Evolutionary conservation across 1,284 basidiomycete species (phyloP).

Genomic region (Rhodotorula sp.): DNA sequence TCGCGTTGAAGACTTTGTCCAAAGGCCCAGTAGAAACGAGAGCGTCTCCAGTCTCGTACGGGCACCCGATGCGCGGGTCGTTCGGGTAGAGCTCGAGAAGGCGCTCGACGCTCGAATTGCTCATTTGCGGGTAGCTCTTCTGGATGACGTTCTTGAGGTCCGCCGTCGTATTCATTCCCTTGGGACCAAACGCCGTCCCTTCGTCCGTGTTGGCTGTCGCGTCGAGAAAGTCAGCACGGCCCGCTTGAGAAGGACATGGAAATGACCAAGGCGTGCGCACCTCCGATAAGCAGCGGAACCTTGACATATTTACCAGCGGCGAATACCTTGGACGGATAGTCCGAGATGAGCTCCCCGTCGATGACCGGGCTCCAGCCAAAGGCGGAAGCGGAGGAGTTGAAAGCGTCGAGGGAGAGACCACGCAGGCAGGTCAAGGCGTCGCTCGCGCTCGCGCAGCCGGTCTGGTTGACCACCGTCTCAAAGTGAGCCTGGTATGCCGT

Average conservation of each 20-base stretch:
- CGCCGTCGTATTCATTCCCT: slow-evolving; percentile 13
- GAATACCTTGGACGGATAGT: slow-evolving; percentile 44
- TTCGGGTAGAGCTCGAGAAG: slow-evolving; percentile 38
- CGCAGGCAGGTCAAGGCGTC: slow-evolving; percentile 47
- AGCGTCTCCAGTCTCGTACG: slow-evolving; percentile 39
- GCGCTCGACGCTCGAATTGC: not conserved
- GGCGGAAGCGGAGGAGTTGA: slow-evolving; percentile 38
- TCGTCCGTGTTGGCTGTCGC: slow-evolving; percentile 36
- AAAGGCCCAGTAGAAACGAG: not conserved
- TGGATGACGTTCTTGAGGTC: slow-evolving; percentile 5
- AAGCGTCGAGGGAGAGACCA: slow-evolving; percentile 37
- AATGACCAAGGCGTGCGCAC: not conserved
- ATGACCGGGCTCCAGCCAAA: slow-evolving; percentile 25
- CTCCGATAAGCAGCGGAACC: slow-evolving; percentile 50
- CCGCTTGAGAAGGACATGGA: not conserved
- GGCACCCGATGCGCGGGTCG: slow-evolving; percentile 34
- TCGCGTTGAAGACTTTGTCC: slow-evolving; percentile 29
- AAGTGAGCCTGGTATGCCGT: slow-evolving; percentile 40
- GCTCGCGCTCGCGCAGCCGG: slow-evolving; percentile 25
- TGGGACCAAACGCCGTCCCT: slow-evolving; percentile 32
- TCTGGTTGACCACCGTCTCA: slow-evolving; percentile 40
- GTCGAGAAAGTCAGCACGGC: not conserved
- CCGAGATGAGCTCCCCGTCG: slow-evolving; percentile 50
- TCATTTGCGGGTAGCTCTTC: slow-evolving; percentile 3
- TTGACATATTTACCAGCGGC: slow-evolving; percentile 44